These are phyloP conservation scores for Ophiostoma perfectum DNA, from an alignment of 2,329 filamentous ascomycete genomes.

Conservation along the genomic window DNA sequence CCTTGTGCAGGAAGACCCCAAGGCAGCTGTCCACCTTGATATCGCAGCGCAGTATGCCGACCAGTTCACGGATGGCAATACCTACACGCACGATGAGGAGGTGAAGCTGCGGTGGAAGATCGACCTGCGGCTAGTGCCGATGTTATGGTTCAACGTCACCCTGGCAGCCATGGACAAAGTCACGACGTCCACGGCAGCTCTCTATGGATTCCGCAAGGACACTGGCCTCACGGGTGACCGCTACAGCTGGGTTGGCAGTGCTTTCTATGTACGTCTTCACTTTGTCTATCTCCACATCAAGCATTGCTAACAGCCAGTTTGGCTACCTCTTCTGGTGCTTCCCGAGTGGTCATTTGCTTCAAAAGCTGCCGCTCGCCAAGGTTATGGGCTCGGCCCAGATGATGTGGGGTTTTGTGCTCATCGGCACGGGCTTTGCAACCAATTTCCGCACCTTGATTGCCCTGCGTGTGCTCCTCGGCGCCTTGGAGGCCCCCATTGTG, in stretches of 20 bases:
- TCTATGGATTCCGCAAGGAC: constrained; percentile 40
- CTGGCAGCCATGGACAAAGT: constrained; percentile 25
- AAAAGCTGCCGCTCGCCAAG: constrained; percentile 33
- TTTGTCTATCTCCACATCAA: constrained; percentile 28
- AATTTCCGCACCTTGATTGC: constrained; percentile 52
- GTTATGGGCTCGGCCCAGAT: constrained; percentile 47
- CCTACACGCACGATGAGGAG: constrained; percentile 16
- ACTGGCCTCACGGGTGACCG: constrained; percentile 38
- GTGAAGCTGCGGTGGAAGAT: constrained; percentile 32
- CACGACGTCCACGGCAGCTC: constrained; percentile 32
- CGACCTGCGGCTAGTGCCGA: constrained; percentile 41
- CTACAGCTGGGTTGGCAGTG: constrained; percentile 41
- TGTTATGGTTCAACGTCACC: constrained; percentile 32
- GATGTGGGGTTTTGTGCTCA: constrained; percentile 47
- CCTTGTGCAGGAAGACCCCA: constrained; percentile 2
- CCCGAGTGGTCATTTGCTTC: constrained; percentile 33
- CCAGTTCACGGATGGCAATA: constrained; percentile 13
- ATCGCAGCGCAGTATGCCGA: constrained; percentile 19
- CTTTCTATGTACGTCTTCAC: constrained; percentile 48
- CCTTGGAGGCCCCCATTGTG: constrained; percentile 53
- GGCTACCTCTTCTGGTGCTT: constrained; percentile 36
- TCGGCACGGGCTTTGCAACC: constrained; percentile 48
- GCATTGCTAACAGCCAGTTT: constrained; percentile 33
- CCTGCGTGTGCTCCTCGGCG: constrained; percentile 56
- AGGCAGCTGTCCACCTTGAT: constrained; percentile 7